Percentiles rank a stretch among this genome's conserved stretches.
phyloP scores from a whole-genome alignment of 2,329 filamentous ascomycete species.

The Ophiosphaerella korrae region DNA sequence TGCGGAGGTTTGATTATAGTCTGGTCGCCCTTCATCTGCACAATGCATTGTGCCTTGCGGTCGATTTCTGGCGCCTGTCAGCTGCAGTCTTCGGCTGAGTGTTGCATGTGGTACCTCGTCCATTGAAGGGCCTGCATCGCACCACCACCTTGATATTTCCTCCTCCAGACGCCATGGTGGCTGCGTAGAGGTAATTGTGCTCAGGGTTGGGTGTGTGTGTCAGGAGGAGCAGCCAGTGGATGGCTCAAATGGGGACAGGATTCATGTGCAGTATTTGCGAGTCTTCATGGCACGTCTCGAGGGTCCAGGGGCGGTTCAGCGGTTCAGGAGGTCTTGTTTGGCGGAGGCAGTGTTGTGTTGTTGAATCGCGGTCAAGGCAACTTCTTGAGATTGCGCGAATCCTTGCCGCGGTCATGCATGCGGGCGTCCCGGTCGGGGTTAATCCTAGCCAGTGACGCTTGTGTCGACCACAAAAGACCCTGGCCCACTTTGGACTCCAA shows the following conservation, averaged over 20 bases:
- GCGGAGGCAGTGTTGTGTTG: slow-evolving; percentile 22
- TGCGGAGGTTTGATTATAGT: slow-evolving; percentile 80
- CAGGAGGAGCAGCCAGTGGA: slow-evolving; percentile 18
- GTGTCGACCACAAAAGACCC: slow-evolving; percentile 2
- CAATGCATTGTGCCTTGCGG: slow-evolving; percentile 91
- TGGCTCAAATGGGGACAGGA: slow-evolving; percentile 16
- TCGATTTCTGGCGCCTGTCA: slow-evolving; percentile 73
- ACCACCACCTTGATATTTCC: slow-evolving; percentile 99
- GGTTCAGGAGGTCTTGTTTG: slow-evolving; percentile 31
- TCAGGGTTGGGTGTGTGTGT: slow-evolving; percentile 7
- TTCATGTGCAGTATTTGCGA: slow-evolving; percentile 30
- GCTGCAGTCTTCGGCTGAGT: not conserved
- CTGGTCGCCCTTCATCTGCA: slow-evolving; percentile 93
- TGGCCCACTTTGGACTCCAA: not conserved
- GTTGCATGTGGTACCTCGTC: slow-evolving; percentile 69
- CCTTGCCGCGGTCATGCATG: slow-evolving; percentile 22
- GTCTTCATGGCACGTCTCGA: slow-evolving; percentile 37
- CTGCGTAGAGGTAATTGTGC: slow-evolving; percentile 7
- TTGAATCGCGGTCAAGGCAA: slow-evolving; percentile 26
- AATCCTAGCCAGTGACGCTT: slow-evolving; percentile 4
- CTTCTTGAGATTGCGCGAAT: slow-evolving; percentile 35
- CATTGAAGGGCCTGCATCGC: slow-evolving; percentile 92
- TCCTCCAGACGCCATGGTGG: slow-evolving; percentile 72
- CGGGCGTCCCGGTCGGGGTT: slow-evolving; percentile 1
- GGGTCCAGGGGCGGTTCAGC: not conserved